Evolutionary conservation across 371 early-diverging fungal species (phyloP).

Genomic region (Funneliformis caledonium): DNA sequence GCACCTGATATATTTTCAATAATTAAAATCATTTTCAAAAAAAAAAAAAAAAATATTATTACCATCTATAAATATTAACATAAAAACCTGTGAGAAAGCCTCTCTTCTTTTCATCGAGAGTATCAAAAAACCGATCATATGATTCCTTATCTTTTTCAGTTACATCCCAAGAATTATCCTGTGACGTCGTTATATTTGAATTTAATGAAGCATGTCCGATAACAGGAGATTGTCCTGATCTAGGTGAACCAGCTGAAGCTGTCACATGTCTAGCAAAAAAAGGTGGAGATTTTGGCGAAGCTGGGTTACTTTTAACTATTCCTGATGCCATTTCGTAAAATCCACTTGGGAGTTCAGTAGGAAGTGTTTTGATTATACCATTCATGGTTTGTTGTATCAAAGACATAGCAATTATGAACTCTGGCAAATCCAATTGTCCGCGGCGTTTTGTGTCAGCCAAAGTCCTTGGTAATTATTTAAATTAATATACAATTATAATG

Average conservation of each 20-base stretch:
- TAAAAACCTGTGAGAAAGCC: conserved; percentile 49
- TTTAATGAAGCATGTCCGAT: background rate
- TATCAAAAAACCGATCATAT: conserved; percentile 73
- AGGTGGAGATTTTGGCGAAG: conserved; percentile 10
- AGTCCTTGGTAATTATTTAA: conserved; percentile 47
- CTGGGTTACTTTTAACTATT: background rate
- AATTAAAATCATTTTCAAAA: conserved; percentile 42
- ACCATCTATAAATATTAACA: background rate
- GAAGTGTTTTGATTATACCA: conserved; percentile 60
- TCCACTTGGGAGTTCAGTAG: conserved; percentile 59
- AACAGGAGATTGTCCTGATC: conserved; percentile 5
- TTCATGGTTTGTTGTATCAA: conserved; percentile 74
- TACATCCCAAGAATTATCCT: conserved; percentile 66
- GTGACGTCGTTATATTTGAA: background rate
- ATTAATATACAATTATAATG: background rate
- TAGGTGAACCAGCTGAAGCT: background rate
- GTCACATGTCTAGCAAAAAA: background rate
- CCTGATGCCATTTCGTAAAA: conserved; percentile 36
- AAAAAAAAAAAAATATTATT: background rate
- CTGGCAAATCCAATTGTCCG: conserved; percentile 69
- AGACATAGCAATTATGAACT: conserved; percentile 85
- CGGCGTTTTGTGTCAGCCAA: conserved; percentile 73
- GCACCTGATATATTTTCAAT: conserved; percentile 53
- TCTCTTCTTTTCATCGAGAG: conserved; percentile 61
- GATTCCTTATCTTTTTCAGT: conserved; percentile 70